phyloP scores from a whole-genome alignment of 768 basidiomycete genomes.

The Boletus sp. region DNA sequence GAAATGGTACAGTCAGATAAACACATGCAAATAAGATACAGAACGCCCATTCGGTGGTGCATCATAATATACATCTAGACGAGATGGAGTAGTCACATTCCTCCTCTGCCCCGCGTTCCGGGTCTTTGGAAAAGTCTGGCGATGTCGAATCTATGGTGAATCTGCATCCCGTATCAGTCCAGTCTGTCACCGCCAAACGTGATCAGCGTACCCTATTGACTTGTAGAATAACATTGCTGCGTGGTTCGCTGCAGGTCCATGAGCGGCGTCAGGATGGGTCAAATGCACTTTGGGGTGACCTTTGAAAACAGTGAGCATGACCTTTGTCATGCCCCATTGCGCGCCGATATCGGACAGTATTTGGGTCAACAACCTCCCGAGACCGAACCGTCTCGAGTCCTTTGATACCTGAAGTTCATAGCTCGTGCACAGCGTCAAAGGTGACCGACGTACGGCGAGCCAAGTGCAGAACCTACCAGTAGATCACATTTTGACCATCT shows the following conservation, averaged over 20 bases:
- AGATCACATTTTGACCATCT: conserved; percentile 54
- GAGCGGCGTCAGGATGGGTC: not conserved
- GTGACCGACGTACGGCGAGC: not conserved
- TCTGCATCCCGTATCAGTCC: conserved; percentile 33
- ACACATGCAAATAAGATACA: conserved; percentile 23
- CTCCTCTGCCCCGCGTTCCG: conserved; percentile 28
- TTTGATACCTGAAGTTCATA: conserved; percentile 72
- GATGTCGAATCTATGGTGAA: conserved; percentile 53
- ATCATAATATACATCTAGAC: conserved; percentile 24
- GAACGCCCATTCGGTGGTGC: not conserved
- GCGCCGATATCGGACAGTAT: conserved; percentile 48
- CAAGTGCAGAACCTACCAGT: conserved; percentile 52
- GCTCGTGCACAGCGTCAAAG: conserved; percentile 35
- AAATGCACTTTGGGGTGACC: conserved; percentile 37
- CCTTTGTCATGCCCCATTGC: conserved; percentile 58
- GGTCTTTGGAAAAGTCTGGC: conserved; percentile 38
- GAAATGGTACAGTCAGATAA: conserved; percentile 10
- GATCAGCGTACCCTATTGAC: conserved; percentile 45
- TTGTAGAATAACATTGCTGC: conserved; percentile 51
- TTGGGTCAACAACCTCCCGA: conserved; percentile 55
- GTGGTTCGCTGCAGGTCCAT: conserved; percentile 39
- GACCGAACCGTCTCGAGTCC: conserved; percentile 45
- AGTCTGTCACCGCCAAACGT: not conserved
- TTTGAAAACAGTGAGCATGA: conserved; percentile 75
- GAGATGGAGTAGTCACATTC: conserved; percentile 39